These are phyloP conservation scores for Aaosphaeria arxii DNA, from an alignment of 2,329 filamentous ascomycete genomes.

Conservation along the genomic window DNA sequence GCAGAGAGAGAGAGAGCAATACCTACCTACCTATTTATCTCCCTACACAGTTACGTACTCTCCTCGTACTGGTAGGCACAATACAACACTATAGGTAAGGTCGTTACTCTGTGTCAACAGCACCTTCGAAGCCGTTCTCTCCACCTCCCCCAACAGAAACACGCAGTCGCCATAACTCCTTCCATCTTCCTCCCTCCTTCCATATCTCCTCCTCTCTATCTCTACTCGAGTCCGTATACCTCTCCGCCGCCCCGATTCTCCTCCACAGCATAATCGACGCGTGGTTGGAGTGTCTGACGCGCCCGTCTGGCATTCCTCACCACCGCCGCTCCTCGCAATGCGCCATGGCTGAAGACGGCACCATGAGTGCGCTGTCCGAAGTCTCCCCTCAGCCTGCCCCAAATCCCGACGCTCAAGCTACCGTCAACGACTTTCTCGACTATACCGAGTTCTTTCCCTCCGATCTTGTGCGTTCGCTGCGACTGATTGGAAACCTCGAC, in stretches of 20 bases:
- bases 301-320: conserved; percentile 30
- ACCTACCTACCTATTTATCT: too few relatives aligned
- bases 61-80: too few relatives aligned
- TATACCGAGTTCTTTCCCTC: conserved; percentile 68
- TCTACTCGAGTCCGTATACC: background rate
- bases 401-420: conserved; percentile 64
- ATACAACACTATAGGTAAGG: too few relatives aligned
- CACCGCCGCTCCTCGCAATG: conserved; percentile 28
- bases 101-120: too few relatives aligned
- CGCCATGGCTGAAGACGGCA: conserved; percentile 31
- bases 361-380: conserved; percentile 26
- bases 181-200: background rate
- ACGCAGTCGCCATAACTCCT: background rate
- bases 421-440: conserved; percentile 65
- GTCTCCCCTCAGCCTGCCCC: conserved; percentile 43
- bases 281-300: conserved; percentile 39
- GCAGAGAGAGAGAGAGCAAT: too few relatives aligned
- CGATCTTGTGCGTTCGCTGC: conserved; percentile 61
- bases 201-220: conserved; percentile 8
- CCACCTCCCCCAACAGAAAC: background rate
- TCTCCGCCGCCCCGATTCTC: conserved; percentile 27
- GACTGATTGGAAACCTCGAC: conserved; percentile 56
- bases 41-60: too few relatives aligned
- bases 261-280: conserved; percentile 30
- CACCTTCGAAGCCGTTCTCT: too few relatives aligned